Evolutionary conservation across 805 yeast genomes (phyloP).

Genomic region (Suhomyces faveliae): DNA sequence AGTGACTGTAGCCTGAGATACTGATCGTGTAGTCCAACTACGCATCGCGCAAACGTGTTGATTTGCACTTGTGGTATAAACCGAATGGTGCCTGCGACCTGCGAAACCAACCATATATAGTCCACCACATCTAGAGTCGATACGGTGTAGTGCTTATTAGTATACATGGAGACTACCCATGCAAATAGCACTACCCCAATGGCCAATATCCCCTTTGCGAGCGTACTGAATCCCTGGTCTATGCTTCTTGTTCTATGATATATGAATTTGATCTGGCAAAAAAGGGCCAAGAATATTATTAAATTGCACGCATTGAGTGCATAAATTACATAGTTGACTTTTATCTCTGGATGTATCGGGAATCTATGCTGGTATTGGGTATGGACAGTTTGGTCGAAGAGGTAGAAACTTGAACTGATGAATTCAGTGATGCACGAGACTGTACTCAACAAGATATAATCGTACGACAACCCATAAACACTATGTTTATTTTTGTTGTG

Average conservation of each 20-base stretch:
- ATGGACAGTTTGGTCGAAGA: conserved; percentile 5
- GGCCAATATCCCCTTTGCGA: conserved; percentile 2
- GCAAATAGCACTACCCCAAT: conserved; percentile 8
- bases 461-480: conserved; percentile 20
- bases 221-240: conserved; percentile 35
- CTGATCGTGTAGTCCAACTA: conserved; percentile 15
- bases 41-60: conserved; percentile 36
- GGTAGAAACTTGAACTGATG: conserved; percentile 10
- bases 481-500: conserved; percentile 16
- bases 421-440: conserved; percentile 7
- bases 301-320: neutral
- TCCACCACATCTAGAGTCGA: conserved; percentile 42
- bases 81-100: conserved; percentile 20
- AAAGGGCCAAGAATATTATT: neutral
- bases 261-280: conserved; percentile 23
- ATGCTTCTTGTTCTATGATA: conserved; percentile 31
- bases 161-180: conserved; percentile 5
- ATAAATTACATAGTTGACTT: neutral
- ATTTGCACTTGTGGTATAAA: conserved; percentile 42
- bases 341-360: conserved; percentile 26
- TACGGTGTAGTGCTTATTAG: conserved; percentile 10
- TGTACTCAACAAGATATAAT: conserved; percentile 10
- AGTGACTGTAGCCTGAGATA: conserved; percentile 1
- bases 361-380: conserved; percentile 22
- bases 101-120: conserved; percentile 37